Base-by-base conservation (phyloP, 148 eudicot species). In the Spergularia bocconei region DNA sequence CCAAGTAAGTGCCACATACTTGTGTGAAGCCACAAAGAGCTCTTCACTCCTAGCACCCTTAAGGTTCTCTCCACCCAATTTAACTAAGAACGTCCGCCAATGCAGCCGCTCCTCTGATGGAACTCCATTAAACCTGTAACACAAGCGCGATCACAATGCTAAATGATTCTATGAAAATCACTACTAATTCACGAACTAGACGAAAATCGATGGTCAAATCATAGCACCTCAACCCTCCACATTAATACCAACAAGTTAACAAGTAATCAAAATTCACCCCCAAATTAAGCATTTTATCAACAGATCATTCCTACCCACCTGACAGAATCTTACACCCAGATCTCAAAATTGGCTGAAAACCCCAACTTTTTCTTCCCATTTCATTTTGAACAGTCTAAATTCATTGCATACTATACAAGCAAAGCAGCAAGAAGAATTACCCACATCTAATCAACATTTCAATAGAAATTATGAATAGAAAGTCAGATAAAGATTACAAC, bases 21-120 rank as follows among this genome's bases (percentile, higher is more conserved):
- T 96, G 87, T 96, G 99, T 82, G 91, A 87, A 69, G 99, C 99
- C 71, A 96, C 96, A 73, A 92, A 91, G 59, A 96, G 99, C 83
- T 96, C 99, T 77, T 96, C 99, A 68, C 82, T 91, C 81, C 89
- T 96, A 23, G 90, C 94, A 69, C 97, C 97, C 86, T 84, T 91
- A 70, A 96, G 98, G 70, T 96, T 96, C 70, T 96, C 99, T 11
- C 93, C 85, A 75, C 99, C 99, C 78, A 96, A 78, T 73, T 96
- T 96, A 63, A 96, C 94, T 73, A 96, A 85, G 82, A 92, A 96
- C 7, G 98, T 86, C 82, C 99, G 89, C 98, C 99, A 96, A 77
- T 96, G 99, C 82, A 92, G 82, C 69, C 99, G 89, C 81, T 96
- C 99, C 89, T 96, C 99, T 15, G 91, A 82, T 70, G 98, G 99